Base-by-base conservation (phyloP, 441 rosid species). In the Flueggea neowawraea region DNA sequence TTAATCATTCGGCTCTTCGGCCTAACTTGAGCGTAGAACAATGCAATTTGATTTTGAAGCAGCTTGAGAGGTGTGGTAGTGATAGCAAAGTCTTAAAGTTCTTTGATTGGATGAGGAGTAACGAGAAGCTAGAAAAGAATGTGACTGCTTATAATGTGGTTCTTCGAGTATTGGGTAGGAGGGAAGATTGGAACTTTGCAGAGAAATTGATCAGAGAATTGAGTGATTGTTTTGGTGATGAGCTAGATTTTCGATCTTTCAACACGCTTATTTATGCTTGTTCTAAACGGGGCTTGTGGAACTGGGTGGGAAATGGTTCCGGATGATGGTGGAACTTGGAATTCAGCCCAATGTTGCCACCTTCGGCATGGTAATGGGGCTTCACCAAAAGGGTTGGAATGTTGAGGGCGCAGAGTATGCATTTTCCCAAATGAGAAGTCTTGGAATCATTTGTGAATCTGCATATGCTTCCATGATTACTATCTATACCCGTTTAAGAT, bases 391-490 rank as follows among this genome's bases (percentile, higher is more conserved):
- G 78, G 78, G 88, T 50, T 78, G 89, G 88, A 84, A 78, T 64
- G 85, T 80, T 10, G 85, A 78, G 55, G 94, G 84, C 64, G 96
- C 96, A 2, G 96, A 90, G 67, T 80, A 82, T 64, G 78, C 78
- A 3, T 88, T 89, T 80, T 41, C 82, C 39, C 76, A 67, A 10
- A 90, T 92, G 98, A 86, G 96, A 66, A 82, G 70, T 10, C 68
- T 61, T 7, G 78, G 83, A 57, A 76, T 92, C 51, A 74, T 77
- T 62, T 92, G 98, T 71, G 79, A 86, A 33, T 88, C 94, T 66
- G 96, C 96, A 33, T 92, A 90, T 78, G 85, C 98, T 2, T 79
- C 97, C 0, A 90, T 92, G 94, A 88, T 90, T 64, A 90, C 94
- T 0, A 84, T 92, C 52, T 92, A 85, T 64, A 88, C 94, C 9